Percentiles rank a stretch among this genome's conserved stretches.
phyloP scores from a whole-genome alignment of 2,329 filamentous ascomycete genomes.

The Diplodia scrobiculata region DNA sequence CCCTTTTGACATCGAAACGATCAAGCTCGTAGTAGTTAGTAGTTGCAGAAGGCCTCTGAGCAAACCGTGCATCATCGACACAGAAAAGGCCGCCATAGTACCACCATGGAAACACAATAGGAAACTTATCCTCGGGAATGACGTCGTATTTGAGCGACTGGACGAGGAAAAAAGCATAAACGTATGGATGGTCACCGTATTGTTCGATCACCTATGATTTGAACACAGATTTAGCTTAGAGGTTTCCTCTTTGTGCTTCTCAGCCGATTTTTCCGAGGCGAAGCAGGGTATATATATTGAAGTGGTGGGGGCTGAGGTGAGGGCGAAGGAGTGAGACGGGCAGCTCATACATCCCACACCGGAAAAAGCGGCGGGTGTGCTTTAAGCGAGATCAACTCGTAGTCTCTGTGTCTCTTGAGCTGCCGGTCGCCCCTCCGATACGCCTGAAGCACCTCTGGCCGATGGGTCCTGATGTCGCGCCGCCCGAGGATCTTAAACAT shows the following conservation, averaged over 20 bases:
- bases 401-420: conserved; percentile 70
- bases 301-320: background rate
- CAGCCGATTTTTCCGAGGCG: background rate
- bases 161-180: conserved; percentile 46
- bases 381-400: conserved; percentile 68
- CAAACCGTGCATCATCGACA: conserved; percentile 44
- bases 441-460: conserved; percentile 60
- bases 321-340: background rate
- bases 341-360: conserved; percentile 47
- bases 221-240: conserved; percentile 34
- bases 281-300: background rate
- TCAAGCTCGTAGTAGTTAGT: conserved; percentile 31
- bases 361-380: conserved; percentile 45
- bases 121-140: conserved; percentile 45
- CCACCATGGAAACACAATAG: conserved; percentile 45
- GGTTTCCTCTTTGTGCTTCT: background rate
- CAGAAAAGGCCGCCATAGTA: conserved; percentile 45
- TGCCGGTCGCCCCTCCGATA: conserved; percentile 73
- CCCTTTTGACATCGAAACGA: conserved; percentile 25
- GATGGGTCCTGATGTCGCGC: conserved; percentile 49
- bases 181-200: conserved; percentile 43
- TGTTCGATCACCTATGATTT: conserved; percentile 41
- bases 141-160: conserved; percentile 42
- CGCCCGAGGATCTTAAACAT: conserved; percentile 62
- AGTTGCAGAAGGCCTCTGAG: conserved; percentile 35